A percentile compares a stretch with the other conserved stretches of the same genome.
Evolutionary conservation across 495 filamentous ascomycete genomes (phyloP).

Genomic region (Podospora tetraspora): DNA sequence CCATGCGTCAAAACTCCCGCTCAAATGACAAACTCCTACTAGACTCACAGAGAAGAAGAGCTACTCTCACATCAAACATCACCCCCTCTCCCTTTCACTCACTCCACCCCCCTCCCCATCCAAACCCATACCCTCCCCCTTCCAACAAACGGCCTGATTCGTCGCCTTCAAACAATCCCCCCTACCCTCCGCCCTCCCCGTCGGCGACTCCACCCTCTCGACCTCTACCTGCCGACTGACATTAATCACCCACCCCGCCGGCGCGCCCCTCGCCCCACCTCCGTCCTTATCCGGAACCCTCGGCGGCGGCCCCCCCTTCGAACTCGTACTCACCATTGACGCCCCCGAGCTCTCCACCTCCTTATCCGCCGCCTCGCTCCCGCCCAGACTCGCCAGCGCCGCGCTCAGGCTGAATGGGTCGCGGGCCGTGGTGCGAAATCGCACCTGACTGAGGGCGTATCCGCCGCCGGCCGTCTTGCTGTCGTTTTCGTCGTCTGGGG

Average conservation of each 20-base stretch:
- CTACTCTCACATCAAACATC: neutral
- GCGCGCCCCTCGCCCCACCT: neutral
- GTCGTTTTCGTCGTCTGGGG: neutral
- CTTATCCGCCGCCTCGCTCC: neutral
- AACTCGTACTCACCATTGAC: neutral
- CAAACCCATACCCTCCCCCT: neutral
- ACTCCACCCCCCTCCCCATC: neutral
- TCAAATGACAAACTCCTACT: neutral
- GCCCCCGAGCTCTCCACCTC: neutral
- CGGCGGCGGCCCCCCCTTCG: neutral
- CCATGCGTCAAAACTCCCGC: neutral
- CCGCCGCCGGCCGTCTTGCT: neutral
- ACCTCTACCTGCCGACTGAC: conserved; percentile 5
- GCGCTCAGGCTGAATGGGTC: neutral
- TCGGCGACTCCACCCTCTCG: conserved; percentile 4
- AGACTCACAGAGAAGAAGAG: neutral
- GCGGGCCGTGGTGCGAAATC: neutral
- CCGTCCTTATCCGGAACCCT: neutral
- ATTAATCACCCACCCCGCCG: conserved; percentile 4
- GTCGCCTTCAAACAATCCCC: conserved; percentile 7
- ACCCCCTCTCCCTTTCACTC: neutral
- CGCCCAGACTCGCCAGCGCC: neutral
- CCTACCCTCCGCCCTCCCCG: neutral
- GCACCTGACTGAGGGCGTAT: neutral
- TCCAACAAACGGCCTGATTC: conserved; percentile 7